A percentile compares a stretch with the other conserved stretches of the same genome.
Conservation (phyloP, 352 stramenopile species). For the Phytopythium montanum region DNA sequence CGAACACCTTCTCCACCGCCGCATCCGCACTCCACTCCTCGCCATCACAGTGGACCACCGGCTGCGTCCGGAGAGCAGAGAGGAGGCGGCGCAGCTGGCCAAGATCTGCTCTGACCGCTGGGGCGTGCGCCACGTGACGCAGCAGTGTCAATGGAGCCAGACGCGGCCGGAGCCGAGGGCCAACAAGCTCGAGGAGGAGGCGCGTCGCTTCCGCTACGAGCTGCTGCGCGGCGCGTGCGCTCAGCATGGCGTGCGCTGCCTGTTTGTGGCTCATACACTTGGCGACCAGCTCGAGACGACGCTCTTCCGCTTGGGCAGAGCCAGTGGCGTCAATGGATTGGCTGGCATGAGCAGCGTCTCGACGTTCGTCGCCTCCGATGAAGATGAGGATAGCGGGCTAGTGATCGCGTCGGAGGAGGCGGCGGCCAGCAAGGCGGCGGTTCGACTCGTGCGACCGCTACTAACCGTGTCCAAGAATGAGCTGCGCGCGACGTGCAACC, state of each 20-base stretch:
- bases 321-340: slow-evolving; percentile 73
- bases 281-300: slow-evolving; percentile 82
- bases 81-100: slow-evolving; percentile 53
- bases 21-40: slow-evolving; percentile 58
- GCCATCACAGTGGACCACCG: slow-evolving; percentile 80
- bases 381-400: neutral
- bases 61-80: slow-evolving; percentile 56
- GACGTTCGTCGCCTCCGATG: slow-evolving; percentile 19
- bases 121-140: slow-evolving; percentile 48
- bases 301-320: slow-evolving; percentile 70
- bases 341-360: slow-evolving; percentile 49
- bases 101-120: slow-evolving; percentile 36
- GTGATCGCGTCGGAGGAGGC: neutral
- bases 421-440: slow-evolving; percentile 1
- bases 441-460: slow-evolving; percentile 56
- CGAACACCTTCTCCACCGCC: slow-evolving; percentile 46
- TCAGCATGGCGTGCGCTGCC: slow-evolving; percentile 44
- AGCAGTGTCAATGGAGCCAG: slow-evolving; percentile 43
- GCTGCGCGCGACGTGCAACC: slow-evolving; percentile 64
- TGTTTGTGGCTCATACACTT: slow-evolving; percentile 79
- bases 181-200: slow-evolving; percentile 77
- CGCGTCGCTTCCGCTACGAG: slow-evolving; percentile 63
- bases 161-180: slow-evolving; percentile 25
- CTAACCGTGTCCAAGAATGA: slow-evolving; percentile 52
- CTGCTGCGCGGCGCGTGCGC: slow-evolving; percentile 50